Evolutionary conservation across 2,329 filamentous ascomycete genomes (phyloP).

Genomic region (Cytospora piceicola): DNA sequence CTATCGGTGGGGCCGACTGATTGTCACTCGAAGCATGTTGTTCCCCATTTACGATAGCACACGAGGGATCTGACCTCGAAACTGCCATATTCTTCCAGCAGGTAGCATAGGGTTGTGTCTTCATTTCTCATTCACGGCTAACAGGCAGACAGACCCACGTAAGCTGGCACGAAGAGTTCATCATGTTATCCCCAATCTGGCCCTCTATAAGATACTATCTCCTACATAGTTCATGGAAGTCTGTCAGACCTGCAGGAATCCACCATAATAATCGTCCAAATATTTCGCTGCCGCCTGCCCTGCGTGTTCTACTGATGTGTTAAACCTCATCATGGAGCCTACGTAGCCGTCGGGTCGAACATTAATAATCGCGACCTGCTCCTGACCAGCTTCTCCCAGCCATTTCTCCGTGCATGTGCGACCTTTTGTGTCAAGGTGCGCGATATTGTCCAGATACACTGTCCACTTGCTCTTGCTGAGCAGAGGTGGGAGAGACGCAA

Average conservation of each 20-base stretch:
- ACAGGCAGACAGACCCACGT: background rate
- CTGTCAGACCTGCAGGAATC: slow-evolving; percentile 55
- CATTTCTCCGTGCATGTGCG: slow-evolving; percentile 68
- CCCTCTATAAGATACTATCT: slow-evolving; percentile 26
- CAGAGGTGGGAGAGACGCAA: slow-evolving; percentile 64
- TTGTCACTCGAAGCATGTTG: background rate
- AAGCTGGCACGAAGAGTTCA: background rate
- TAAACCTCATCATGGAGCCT: slow-evolving; percentile 61
- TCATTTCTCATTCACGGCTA: no score
- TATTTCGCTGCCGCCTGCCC: slow-evolving; percentile 51
- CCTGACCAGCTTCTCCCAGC: slow-evolving; percentile 60
- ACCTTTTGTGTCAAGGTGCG: slow-evolving; percentile 56
- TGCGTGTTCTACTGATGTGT: slow-evolving; percentile 41
- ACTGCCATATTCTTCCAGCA: background rate
- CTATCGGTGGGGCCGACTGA: background rate
- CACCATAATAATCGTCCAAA: slow-evolving; percentile 58
- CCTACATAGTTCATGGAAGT: slow-evolving; percentile 29
- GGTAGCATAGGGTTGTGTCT: background rate
- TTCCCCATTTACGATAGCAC: slow-evolving; percentile 21
- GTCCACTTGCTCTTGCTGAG: slow-evolving; percentile 71
- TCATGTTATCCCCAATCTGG: background rate
- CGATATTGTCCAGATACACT: slow-evolving; percentile 70
- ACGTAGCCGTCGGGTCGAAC: slow-evolving; percentile 77
- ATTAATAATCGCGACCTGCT: slow-evolving; percentile 66
- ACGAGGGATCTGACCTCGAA: background rate